Percentiles rank a stretch among this genome's conserved stretches.
Evolutionary conservation across 2,329 filamentous ascomycete species (phyloP).

Genomic region (Alternaria rosae): DNA sequence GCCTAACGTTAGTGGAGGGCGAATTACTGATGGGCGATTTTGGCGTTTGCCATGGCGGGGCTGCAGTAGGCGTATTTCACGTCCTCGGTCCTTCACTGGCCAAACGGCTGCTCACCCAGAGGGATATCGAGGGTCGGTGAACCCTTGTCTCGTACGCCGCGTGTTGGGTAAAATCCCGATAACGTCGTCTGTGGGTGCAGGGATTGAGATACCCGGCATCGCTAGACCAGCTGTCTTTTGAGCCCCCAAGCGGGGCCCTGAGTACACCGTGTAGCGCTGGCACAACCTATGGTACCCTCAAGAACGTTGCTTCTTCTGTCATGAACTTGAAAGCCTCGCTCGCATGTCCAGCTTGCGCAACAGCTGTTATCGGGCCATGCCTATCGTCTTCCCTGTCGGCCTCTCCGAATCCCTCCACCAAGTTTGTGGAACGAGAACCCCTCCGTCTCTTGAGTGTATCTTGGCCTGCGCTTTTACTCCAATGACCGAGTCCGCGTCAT

Average conservation of each 20-base stretch:
- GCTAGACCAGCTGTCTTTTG: neutral
- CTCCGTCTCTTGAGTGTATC: slow-evolving; percentile 35
- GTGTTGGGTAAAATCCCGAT: slow-evolving; percentile 11
- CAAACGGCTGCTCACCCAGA: neutral
- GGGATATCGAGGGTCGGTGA: neutral
- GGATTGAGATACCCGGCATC: slow-evolving; percentile 8
- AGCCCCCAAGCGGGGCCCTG: slow-evolving; percentile 1
- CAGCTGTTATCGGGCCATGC: slow-evolving; percentile 1
- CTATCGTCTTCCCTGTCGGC: slow-evolving; percentile 24
- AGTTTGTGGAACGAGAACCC: slow-evolving; percentile 14
- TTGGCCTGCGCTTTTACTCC: slow-evolving; percentile 37
- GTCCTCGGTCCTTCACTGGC: slow-evolving; percentile 1
- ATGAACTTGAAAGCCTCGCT: neutral
- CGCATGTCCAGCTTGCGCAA: slow-evolving; percentile 1
- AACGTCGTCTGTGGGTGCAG: slow-evolving; percentile 7
- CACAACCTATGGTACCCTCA: neutral
- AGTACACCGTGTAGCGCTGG: neutral
- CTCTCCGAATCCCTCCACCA: slow-evolving; percentile 26
- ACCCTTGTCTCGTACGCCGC: slow-evolving; percentile 8
- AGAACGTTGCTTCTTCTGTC: neutral
- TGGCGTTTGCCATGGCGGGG: slow-evolving; percentile 6
- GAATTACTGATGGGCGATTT: slow-evolving; percentile 10
- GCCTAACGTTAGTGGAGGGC: slow-evolving; percentile 5
- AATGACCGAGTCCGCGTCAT: slow-evolving; percentile 26
- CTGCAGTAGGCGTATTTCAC: slow-evolving; percentile 3